These are phyloP conservation scores for Periglandula ipomoeae DNA, from an alignment of 2,329 filamentous ascomycete genomes.

Conservation along the genomic window DNA sequence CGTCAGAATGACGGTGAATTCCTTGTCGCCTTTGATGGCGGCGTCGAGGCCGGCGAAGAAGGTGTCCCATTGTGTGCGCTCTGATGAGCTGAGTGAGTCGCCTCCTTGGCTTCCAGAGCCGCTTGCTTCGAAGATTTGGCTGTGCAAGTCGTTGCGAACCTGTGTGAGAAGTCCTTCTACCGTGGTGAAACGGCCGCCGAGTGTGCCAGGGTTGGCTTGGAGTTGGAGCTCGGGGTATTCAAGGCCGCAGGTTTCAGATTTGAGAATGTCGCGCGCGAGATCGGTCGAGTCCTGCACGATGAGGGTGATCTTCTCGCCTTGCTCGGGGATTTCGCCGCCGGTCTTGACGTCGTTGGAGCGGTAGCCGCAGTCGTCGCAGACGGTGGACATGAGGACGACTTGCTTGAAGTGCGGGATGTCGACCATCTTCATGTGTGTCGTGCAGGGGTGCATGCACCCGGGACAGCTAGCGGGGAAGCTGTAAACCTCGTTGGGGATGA, in stretches of 20 bases:
- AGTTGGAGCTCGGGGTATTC: slow-evolving; percentile 81
- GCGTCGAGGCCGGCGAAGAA: slow-evolving; percentile 73
- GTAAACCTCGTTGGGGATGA: slow-evolving; percentile 88
- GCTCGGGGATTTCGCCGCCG: slow-evolving; percentile 79
- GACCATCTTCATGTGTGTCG: slow-evolving; percentile 97
- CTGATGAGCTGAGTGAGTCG: slow-evolving; percentile 61
- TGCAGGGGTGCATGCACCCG: slow-evolving; percentile 76
- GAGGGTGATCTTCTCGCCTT: slow-evolving; percentile 76
- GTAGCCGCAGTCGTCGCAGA: slow-evolving; percentile 87
- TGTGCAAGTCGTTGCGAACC: slow-evolving; percentile 79
- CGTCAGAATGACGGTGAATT: slow-evolving; percentile 74
- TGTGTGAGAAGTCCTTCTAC: slow-evolving; percentile 90
- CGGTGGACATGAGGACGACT: slow-evolving; percentile 89
- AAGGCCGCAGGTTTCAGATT: slow-evolving; percentile 85
- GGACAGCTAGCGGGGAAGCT: slow-evolving; percentile 87
- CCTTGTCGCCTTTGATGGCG: slow-evolving; percentile 70
- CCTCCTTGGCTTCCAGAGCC: slow-evolving; percentile 46
- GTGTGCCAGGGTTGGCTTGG: slow-evolving; percentile 82
- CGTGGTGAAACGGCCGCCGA: slow-evolving; percentile 94
- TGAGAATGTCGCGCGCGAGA: slow-evolving; percentile 85
- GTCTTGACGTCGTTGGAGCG: slow-evolving; percentile 97
- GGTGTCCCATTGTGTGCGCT: slow-evolving; percentile 63
- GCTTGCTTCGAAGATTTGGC: slow-evolving; percentile 77
- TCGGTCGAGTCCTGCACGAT: slow-evolving; percentile 61
- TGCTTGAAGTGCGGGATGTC: slow-evolving; percentile 98